Percentiles rank a stretch among this genome's conserved stretches.
These are phyloP conservation scores for Chytriomyces sp. DNA, from an alignment of 192 early-diverging fungal genomes.

Conservation along the genomic window DNA sequence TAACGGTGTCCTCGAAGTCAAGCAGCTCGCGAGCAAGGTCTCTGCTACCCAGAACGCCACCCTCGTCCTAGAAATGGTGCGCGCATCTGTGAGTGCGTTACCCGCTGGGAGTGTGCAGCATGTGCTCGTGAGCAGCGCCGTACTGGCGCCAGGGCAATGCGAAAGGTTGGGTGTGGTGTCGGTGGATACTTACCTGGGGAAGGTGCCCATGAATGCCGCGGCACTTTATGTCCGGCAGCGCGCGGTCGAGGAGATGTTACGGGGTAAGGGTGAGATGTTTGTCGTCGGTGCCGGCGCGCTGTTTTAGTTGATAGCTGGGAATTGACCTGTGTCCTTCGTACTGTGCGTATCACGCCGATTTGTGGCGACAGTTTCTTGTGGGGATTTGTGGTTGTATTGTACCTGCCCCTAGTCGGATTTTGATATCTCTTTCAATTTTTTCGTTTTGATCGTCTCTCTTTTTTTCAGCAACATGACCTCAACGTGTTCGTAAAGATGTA, in stretches of 20 bases:
- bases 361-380: too few relatives aligned
- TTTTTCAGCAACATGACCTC: too few relatives aligned
- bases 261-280: neutral
- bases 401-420: too few relatives aligned
- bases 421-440: too few relatives aligned
- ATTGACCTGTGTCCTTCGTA: too few relatives aligned
- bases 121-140: constrained; percentile 1
- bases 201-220: neutral
- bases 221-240: constrained; percentile 1
- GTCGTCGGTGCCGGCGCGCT: neutral
- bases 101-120: constrained; percentile 9
- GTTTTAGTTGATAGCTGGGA: too few relatives aligned
- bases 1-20: constrained; percentile 8
- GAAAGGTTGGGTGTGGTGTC: constrained; percentile 16
- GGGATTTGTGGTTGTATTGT: too few relatives aligned
- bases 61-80: constrained; percentile 16
- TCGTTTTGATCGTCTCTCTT: too few relatives aligned
- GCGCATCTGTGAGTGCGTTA: neutral
- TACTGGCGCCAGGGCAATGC: neutral
- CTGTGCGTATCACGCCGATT: too few relatives aligned
- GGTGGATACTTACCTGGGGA: neutral
- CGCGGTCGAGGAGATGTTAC: neutral
- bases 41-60: constrained; percentile 1
- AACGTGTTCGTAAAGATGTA: too few relatives aligned
- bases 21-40: constrained; percentile 6